Conservation (phyloP, 345 rosid species). For the Triadica sebifera region DNA sequence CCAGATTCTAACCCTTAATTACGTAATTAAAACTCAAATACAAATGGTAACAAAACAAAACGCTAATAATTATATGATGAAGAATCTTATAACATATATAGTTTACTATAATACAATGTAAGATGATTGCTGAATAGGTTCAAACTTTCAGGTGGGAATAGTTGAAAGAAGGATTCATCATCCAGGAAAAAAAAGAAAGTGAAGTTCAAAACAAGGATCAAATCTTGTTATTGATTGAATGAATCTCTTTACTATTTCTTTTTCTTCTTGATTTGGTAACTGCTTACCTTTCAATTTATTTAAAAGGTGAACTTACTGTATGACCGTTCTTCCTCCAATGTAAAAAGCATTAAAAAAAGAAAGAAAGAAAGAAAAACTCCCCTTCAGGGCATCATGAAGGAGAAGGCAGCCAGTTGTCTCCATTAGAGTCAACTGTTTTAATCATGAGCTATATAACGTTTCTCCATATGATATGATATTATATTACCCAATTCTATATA, state of each 20-base stretch:
- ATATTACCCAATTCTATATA: no score
- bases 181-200: not conserved
- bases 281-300: not conserved
- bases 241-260: not conserved
- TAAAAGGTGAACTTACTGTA: not conserved
- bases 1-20: no score
- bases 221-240: not conserved
- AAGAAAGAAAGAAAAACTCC: not conserved
- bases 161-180: not conserved
- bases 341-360: no score
- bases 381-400: not conserved
- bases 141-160: not conserved
- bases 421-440: slow-evolving; percentile 9
- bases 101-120: no score
- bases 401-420: slow-evolving; percentile 22
- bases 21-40: no score
- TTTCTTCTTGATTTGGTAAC: not conserved
- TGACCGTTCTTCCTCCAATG: not conserved
- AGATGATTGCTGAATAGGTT: no score
- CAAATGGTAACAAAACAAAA: no score
- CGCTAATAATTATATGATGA: no score
- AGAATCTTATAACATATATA: no score
- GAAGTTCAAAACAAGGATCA: not conserved
- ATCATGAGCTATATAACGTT: not conserved
- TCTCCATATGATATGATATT: no score